These are phyloP conservation scores for Fusarium bactridioides DNA, from an alignment of 2,329 filamentous ascomycete species.

Conservation along the genomic window DNA sequence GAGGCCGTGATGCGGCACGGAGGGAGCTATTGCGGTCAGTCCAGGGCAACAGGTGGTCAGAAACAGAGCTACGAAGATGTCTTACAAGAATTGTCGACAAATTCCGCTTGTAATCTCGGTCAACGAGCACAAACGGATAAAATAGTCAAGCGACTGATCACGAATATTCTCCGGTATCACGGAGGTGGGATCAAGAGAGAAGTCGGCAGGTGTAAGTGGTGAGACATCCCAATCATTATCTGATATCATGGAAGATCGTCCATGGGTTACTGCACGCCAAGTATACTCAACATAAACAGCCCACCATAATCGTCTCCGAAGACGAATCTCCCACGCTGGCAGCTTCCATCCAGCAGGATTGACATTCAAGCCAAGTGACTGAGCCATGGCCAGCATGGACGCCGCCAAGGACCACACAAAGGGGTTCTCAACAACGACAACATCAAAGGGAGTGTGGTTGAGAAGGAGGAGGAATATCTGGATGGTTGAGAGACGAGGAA, in stretches of 20 bases:
- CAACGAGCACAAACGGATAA: background rate
- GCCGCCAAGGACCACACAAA: background rate
- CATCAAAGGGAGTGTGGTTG: background rate
- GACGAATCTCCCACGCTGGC: background rate
- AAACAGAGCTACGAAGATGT: accelerated
- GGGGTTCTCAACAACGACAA: background rate
- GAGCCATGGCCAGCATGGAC: background rate
- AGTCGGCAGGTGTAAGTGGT: background rate
- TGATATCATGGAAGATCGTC: background rate
- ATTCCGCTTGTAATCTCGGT: background rate
- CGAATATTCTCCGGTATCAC: background rate
- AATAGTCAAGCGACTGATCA: background rate
- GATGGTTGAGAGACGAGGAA: background rate
- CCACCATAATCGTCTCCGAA: background rate
- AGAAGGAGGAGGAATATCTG: background rate
- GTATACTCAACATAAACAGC: background rate
- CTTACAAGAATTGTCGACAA: slow-evolving; percentile 8
- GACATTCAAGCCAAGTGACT: background rate
- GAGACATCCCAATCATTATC: background rate
- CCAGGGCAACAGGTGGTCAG: accelerated
- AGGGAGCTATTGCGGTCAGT: background rate
- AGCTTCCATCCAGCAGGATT: background rate
- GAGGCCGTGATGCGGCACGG: background rate
- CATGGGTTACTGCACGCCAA: background rate
- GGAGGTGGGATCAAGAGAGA: background rate